Evolutionary conservation across 2,329 filamentous ascomycete species (phyloP), one percentile per base, ranked within the genome.

Genomic region (Cladosporium sphaerospermum): DNA sequence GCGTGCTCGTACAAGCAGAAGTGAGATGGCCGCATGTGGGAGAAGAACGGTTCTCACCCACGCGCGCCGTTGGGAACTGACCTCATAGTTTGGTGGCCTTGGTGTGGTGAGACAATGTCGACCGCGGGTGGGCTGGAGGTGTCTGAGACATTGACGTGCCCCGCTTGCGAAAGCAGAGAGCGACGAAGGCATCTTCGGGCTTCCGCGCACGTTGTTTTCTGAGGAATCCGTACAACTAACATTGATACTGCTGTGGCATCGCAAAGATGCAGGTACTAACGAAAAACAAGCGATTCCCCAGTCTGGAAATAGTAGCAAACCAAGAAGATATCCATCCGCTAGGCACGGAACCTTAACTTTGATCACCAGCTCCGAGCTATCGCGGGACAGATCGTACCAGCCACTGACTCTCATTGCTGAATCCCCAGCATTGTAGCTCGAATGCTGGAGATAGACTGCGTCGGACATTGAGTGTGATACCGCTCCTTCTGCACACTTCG

Each of bases 111-210:
- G 48, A 51, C 48, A 51, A 28, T 11, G 3, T 6, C 11, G 31
- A 32, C 48, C 8, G 10, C 14, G 23, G 23, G 32, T 37, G 48
- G 39, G 23, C 14, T 13, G 48, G 40, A 44, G 37, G 37, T 51
- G 48, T 51, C 48, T 51, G 31, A 51, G 48, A 51, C 48, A 51
- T 11, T 1, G 44, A 51, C 48, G 48, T 37, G 9, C n/a, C 19
- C 32, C 18, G 48, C 48, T 51, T 32, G 13, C 40, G 37, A 39
- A 6, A 31, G n/a, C 36, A 36, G 34, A 14, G 11, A 14, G 8
- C 16, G 14, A 39, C 36, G 36, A 39, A 39, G 8, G 10, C 8
- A 14, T 9, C 36, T 39, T n/a, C 36, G 13, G 16, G 4, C 10
- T 39, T n/a, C 11, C n/a, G 13, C 10, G n/a, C 23, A 28, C 23